Evolutionary conservation across 352 stramenopile genomes (phyloP), one percentile per base, ranked within the genome.

Genomic region (Peronospora tabacina): DNA sequence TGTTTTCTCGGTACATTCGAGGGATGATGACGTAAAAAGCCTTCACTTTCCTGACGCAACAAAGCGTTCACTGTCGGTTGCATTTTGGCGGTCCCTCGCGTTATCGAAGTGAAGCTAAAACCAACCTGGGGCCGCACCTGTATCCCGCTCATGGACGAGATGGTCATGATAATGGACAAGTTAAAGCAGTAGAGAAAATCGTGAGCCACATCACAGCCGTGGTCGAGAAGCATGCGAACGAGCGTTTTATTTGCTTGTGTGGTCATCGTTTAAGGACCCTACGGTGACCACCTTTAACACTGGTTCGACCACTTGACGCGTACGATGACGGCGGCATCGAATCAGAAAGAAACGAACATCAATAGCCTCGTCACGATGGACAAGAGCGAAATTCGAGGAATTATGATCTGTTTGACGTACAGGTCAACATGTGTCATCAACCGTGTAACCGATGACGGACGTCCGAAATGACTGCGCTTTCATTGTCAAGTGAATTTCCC

Each of bases 21-120:
- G 72, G 72, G 13, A 80, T 53, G 13, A 83, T 56, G 26, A 83
- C 63, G 48, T 83, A 80, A 20, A 34, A 83, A 83, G 0, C 56
- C 58, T 19, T 66, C 53, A 17, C 58, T 58, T 8, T 72, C 47
- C 42, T 83, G 69, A 17, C 52, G 30, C 12, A 83, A 24, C 10
- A 78, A 43, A 10, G 68, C 63, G 20, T 74, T 48, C 13, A 83
- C 50, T n/a, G 58, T 72, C 13, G 50, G 51, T 26, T 68, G 44
- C 36, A 80, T 66, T 29, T 70, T 45, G 34, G 52, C 36, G 34
- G 76, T 74, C 13, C 68, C 48, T 13, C 45, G 34, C 8, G 58
- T 41, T 11, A 62, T 83, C 3, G 72, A 78, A 13, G 72, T 83
- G 49, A 83, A 78, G 59, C 72, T 83, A 49, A 80, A 83, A 3